These are phyloP conservation scores for Globisporangium splendens DNA, from an alignment of 352 stramenopile species.

Conservation along the genomic window DNA sequence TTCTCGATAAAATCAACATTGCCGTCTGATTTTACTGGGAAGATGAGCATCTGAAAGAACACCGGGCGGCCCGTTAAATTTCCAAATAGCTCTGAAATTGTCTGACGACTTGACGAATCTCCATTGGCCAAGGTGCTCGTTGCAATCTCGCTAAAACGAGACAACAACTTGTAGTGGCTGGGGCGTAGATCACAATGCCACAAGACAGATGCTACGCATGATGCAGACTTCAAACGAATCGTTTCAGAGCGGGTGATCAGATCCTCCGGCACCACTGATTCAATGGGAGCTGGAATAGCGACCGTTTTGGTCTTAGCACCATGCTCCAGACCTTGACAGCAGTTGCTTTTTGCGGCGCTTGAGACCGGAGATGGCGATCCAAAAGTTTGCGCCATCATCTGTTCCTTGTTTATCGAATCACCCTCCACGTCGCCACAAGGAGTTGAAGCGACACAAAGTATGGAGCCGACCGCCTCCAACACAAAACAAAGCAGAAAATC, in stretches of 20 bases:
- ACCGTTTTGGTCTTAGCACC: slow-evolving; percentile 7
- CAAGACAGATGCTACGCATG: slow-evolving; percentile 31
- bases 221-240: slow-evolving; percentile 21
- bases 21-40: slow-evolving; percentile 17
- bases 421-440: background rate
- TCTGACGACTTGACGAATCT: slow-evolving; percentile 4
- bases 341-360: background rate
- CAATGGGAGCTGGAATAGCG: slow-evolving; percentile 29
- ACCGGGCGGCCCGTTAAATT: slow-evolving; percentile 1
- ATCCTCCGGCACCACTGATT: slow-evolving; percentile 7
- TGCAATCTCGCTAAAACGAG: slow-evolving; percentile 18
- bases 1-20: slow-evolving; percentile 29
- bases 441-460: slow-evolving; percentile 28
- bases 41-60: slow-evolving; percentile 31
- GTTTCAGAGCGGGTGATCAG: slow-evolving; percentile 5
- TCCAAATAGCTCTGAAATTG: slow-evolving; percentile 11
- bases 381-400: slow-evolving; percentile 4
- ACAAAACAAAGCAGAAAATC: slow-evolving; percentile 23
- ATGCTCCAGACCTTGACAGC: slow-evolving; percentile 9
- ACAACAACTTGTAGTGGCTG: slow-evolving; percentile 17
- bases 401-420: background rate
- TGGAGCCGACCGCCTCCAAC: slow-evolving; percentile 26
- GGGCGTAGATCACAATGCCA: slow-evolving; percentile 39
- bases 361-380: background rate
- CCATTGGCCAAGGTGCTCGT: background rate